These are phyloP conservation scores for Microdochium bolleyi DNA, from an alignment of 2,329 filamentous ascomycete genomes.

Conservation along the genomic window DNA sequence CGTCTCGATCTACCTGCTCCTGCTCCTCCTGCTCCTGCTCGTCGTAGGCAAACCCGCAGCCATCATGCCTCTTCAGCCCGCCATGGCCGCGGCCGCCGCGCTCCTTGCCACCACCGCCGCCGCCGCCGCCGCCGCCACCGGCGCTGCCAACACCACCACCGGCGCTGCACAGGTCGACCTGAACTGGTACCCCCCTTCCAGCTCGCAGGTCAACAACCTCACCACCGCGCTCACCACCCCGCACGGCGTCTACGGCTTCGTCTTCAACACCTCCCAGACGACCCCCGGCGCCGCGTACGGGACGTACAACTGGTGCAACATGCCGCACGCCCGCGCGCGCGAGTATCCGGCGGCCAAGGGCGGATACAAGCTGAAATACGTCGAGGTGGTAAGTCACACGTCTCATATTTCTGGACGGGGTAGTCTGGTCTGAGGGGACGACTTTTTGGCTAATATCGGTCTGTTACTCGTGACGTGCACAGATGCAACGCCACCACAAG, in stretches of 20 bases:
- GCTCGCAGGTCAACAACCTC: constrained; percentile 53
- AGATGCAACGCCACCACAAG: constrained; percentile 80
- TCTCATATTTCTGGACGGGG: not conserved
- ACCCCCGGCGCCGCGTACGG: constrained; percentile 46
- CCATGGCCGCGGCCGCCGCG: not conserved
- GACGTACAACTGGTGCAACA: constrained; percentile 77
- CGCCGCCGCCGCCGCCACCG: not conserved
- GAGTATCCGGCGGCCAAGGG: constrained; percentile 51
- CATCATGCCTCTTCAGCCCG: too few species aligned
- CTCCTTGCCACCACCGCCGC: not conserved
- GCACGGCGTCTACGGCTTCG: constrained; percentile 62
- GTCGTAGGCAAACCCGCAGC: not conserved
- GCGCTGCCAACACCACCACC: not conserved
- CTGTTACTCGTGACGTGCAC: not conserved
- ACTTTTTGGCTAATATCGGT: too few species aligned
- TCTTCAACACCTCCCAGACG: constrained; percentile 59
- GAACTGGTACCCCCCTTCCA: constrained; percentile 50
- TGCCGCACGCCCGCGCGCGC: constrained; percentile 66
- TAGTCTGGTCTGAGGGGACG: too few species aligned
- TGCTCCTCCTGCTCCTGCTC: not conserved
- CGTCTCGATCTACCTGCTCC: not conserved
- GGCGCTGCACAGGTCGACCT: constrained; percentile 23
- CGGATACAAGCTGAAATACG: constrained; percentile 62
- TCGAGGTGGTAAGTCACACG: constrained; percentile 55
- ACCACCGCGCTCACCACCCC: constrained; percentile 41